A percentile compares a stretch with the other conserved stretches of the same genome.
phyloP scores from a whole-genome alignment of 148 eudicot genomes.

The Euryodendron excelsum region DNA sequence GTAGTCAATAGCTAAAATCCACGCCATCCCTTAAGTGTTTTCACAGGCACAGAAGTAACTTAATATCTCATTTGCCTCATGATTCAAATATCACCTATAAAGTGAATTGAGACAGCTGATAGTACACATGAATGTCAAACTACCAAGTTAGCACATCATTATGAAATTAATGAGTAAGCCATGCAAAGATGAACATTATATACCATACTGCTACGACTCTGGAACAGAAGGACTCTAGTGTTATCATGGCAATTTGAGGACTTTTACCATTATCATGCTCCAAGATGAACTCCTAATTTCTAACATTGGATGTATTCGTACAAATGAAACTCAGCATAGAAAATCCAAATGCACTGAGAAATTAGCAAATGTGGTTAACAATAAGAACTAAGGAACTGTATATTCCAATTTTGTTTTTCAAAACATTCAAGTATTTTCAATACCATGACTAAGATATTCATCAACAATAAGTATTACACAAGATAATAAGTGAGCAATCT shows the following conservation, averaged over 20 bases:
- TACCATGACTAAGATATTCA: background rate
- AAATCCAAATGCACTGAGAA: background rate
- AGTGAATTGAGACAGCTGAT: background rate
- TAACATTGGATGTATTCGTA: background rate
- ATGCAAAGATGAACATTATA: too few relatives aligned
- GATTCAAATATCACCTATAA: background rate
- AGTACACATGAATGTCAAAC: too few relatives aligned
- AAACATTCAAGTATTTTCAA: background rate
- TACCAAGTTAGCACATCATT: too few relatives aligned
- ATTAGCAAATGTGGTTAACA: background rate
- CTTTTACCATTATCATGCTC: background rate
- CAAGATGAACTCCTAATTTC: background rate
- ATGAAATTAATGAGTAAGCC: too few relatives aligned
- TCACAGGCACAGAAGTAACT: background rate
- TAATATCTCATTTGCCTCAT: background rate
- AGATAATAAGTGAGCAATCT: background rate
- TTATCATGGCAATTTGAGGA: background rate
- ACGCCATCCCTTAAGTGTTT: background rate
- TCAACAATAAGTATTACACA: background rate
- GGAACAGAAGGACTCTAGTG: too few relatives aligned
- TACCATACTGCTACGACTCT: too few relatives aligned
- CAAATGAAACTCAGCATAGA: background rate
- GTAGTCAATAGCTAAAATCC: background rate
- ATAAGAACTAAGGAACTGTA: background rate
- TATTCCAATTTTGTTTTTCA: background rate